Conservation (phyloP, 1,139 yeast genomes). For the Geotrichum macrosporum region DNA sequence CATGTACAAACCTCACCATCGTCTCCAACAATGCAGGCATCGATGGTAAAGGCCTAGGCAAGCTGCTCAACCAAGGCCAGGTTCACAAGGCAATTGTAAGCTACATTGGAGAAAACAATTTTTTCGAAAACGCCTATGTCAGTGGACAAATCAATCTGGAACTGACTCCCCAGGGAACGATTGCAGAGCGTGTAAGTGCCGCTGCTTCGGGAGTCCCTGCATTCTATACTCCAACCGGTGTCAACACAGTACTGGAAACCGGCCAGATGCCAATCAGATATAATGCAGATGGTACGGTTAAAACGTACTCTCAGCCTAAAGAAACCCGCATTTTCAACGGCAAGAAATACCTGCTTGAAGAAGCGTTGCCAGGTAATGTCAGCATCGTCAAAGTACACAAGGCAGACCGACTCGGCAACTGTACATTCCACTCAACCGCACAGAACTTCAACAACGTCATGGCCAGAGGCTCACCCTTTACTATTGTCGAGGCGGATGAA, state of each 20-base stretch:
- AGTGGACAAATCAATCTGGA: slow-evolving; percentile 46
- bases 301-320: slow-evolving; percentile 38
- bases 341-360: slow-evolving; percentile 40
- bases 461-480: slow-evolving; percentile 42
- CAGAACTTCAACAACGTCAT: slow-evolving; percentile 43
- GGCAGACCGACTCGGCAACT: slow-evolving; percentile 44
- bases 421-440: slow-evolving; percentile 45
- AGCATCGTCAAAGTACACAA: slow-evolving; percentile 43
- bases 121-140: slow-evolving; percentile 43
- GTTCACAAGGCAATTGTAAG: slow-evolving; percentile 46
- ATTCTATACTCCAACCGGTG: slow-evolving; percentile 49
- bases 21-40: slow-evolving; percentile 52
- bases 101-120: slow-evolving; percentile 46
- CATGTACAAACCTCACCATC: slow-evolving; percentile 41
- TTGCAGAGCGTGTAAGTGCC: slow-evolving; percentile 48
- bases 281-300: slow-evolving; percentile 38
- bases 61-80: slow-evolving; percentile 44
- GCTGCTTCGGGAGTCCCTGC: slow-evolving; percentile 51
- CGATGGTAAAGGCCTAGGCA: slow-evolving; percentile 46
- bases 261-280: slow-evolving; percentile 47
- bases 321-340: slow-evolving; percentile 42
- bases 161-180: slow-evolving; percentile 50
- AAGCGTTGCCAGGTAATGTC: slow-evolving; percentile 43
- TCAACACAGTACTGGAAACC: slow-evolving; percentile 47
- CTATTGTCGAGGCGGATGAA: slow-evolving; percentile 46